Evolutionary conservation across 352 stramenopile genomes (phyloP).

Genomic region (Phytophthora parvispora): DNA sequence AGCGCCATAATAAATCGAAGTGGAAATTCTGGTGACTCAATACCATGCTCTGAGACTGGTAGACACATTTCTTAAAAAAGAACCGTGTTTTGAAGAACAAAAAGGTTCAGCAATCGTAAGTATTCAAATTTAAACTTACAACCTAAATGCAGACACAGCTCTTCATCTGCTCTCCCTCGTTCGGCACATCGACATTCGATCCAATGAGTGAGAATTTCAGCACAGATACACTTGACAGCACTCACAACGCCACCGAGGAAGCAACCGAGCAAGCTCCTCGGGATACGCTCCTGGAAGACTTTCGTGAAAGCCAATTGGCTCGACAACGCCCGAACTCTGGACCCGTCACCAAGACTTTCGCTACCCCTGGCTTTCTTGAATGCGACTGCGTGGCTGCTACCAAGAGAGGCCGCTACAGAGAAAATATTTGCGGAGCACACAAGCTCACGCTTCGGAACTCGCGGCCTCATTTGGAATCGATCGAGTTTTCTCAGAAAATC

Average conservation of each 20-base stretch:
- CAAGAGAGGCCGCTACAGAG: constrained; percentile 62
- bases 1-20: background rate
- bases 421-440: constrained; percentile 62
- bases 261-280: background rate
- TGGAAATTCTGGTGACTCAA: constrained; percentile 23
- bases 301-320: constrained; percentile 14
- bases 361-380: constrained; percentile 35
- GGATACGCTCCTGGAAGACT: constrained; percentile 32
- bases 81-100: no score
- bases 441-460: constrained; percentile 72
- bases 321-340: background rate
- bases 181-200: background rate
- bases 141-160: no score
- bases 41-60: background rate
- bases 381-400: constrained; percentile 55
- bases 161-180: background rate
- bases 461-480: constrained; percentile 45
- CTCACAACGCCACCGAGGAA: background rate
- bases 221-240: background rate
- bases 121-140: no score
- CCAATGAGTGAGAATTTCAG: background rate
- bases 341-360: constrained; percentile 26
- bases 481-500: constrained; percentile 36
- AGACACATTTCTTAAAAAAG: no score
- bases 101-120: no score